Base-by-base conservation (phyloP, 2,329 filamentous ascomycete species). In the Fusarium haematococcum region DNA sequence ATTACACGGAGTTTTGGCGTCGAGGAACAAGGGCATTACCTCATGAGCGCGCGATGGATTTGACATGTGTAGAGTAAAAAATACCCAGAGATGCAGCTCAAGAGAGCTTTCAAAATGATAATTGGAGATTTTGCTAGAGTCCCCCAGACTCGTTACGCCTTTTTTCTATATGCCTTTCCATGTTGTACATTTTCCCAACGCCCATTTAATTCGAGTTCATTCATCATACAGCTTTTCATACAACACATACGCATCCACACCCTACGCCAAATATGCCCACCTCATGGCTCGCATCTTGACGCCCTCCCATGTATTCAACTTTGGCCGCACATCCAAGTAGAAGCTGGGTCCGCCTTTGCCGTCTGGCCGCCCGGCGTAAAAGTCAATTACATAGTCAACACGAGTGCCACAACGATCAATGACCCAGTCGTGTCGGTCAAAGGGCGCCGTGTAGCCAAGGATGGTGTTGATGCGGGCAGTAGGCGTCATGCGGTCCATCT, bases 361-460 rank as follows among this genome's bases (percentile, higher is more conserved):
- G 23, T 81, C 81, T 4, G 84, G 83, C 7, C 88, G 86, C 0
- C 97, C 97, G 6, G 95, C 91, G 81, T 99, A 99, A 79, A 99
- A 99, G 84, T 99, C 97, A 82, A 99, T 99, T 43, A 99, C 93
- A 81, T 99, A 99, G 79, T 98, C 97, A 58, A 99, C 86, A 79
- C 90, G 91, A 23, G 87, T 92, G 33, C 94, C 96, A 81, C 97
- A 98, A 61, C 97, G 89, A 84, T 99, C 95, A 39, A 99, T 92
- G 27, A 98, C 91, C 97, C 97, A 99, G 83, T 99, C 97, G 82
- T 99, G 97, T 32, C 97, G 88, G 84, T 99, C 97, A 83, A 99
- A 99, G 2, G 97, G 97, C 63, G 92, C 88, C 69, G 93, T 92
- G 83, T 98, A 98, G n/a, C 97, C 97, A 63, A 98, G 85, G 67